Evolutionary conservation across 805 yeast species (phyloP).

Genomic region (Lipomyces mesembrius): DNA sequence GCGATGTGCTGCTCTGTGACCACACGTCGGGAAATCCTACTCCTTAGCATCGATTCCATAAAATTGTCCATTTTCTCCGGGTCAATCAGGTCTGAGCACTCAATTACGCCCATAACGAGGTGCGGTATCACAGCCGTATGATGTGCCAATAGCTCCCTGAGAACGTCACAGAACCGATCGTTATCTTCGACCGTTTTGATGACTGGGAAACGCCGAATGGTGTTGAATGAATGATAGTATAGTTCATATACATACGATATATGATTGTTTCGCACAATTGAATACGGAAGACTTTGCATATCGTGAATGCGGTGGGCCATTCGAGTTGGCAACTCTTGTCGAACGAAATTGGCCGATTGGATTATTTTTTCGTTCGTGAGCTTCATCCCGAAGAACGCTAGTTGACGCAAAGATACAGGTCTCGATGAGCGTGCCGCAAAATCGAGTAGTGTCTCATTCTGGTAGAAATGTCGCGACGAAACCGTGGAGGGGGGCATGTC

Average conservation of each 20-base stretch:
- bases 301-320: constrained; percentile 79
- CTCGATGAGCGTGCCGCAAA: constrained; percentile 74
- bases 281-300: constrained; percentile 80
- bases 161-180: constrained; percentile 66
- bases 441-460: constrained; percentile 66
- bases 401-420: constrained; percentile 86
- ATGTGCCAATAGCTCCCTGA: constrained; percentile 67
- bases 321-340: constrained; percentile 82
- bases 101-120: constrained; percentile 90
- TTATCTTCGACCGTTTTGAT: constrained; percentile 77
- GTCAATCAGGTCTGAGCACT: constrained; percentile 63
- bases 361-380: constrained; percentile 77
- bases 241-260: constrained; percentile 85
- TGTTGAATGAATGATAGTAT: constrained; percentile 84
- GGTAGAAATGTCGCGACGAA: constrained; percentile 77
- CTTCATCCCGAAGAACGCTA: constrained; percentile 85
- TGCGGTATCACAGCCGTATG: constrained; percentile 85
- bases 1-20: constrained; percentile 91
- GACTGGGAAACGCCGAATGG: constrained; percentile 72
- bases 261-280: constrained; percentile 82
- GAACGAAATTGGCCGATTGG: constrained; percentile 84
- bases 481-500: constrained; percentile 28
- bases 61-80: constrained; percentile 68
- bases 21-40: constrained; percentile 82
- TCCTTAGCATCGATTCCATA: constrained; percentile 73